phyloP scores from a whole-genome alignment of 345 rosid genomes.

The Lumnitzera littorea region DNA sequence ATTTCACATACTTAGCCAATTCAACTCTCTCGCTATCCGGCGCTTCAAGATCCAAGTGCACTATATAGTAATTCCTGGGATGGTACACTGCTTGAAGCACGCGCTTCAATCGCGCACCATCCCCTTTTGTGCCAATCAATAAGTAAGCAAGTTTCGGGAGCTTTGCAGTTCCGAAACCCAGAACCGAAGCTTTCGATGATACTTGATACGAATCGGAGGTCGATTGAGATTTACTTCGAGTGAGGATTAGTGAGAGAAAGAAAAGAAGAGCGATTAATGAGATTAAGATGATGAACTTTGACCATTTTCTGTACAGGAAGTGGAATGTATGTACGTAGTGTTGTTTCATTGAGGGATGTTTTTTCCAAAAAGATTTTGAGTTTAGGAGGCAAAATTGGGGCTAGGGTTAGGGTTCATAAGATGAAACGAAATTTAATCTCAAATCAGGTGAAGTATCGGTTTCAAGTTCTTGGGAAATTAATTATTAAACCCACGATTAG shows the following conservation, averaged over 20 bases:
- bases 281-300: slow-evolving; percentile 21
- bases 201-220: slow-evolving; percentile 24
- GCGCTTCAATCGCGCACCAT: slow-evolving; percentile 47
- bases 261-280: slow-evolving; percentile 29
- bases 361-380: background rate
- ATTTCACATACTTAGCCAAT: slow-evolving; percentile 63
- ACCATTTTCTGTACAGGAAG: slow-evolving; percentile 41
- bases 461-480: too few species aligned
- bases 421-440: too few species aligned
- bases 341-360: too few species aligned
- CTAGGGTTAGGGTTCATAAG: background rate
- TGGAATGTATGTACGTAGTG: slow-evolving; percentile 32
- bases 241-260: slow-evolving; percentile 24
- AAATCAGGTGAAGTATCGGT: too few species aligned
- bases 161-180: slow-evolving; percentile 16
- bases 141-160: slow-evolving; percentile 68
- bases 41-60: slow-evolving; percentile 88
- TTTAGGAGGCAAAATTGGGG: slow-evolving; percentile 1
- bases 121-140: slow-evolving; percentile 77
- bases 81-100: slow-evolving; percentile 66
- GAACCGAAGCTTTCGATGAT: slow-evolving; percentile 9
- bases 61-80: slow-evolving; percentile 68
- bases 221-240: background rate
- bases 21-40: slow-evolving; percentile 68
- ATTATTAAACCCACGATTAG: too few species aligned